These are phyloP conservation scores for Tubosaeta brunneosetosa DNA, from an alignment of 768 basidiomycete genomes.

Conservation along the genomic window DNA sequence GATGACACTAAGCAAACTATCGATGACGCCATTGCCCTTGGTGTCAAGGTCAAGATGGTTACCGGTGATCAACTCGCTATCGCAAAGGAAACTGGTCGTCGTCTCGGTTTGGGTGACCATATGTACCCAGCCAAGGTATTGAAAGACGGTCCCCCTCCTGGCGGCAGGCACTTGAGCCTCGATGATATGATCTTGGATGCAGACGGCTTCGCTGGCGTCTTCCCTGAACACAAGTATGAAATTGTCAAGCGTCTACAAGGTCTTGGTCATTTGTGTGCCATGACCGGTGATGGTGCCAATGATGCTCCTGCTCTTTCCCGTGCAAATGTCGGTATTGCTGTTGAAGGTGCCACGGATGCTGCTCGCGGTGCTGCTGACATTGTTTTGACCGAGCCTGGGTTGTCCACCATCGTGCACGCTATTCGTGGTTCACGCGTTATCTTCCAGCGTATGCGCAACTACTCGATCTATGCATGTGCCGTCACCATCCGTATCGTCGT, in stretches of 20 bases:
- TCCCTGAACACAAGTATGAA: slow-evolving; percentile 99
- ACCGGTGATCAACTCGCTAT: slow-evolving; percentile 99
- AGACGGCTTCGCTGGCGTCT: slow-evolving; percentile 98
- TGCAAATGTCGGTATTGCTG: slow-evolving; percentile 99
- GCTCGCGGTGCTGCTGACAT: slow-evolving; percentile 99
- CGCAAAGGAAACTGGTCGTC: slow-evolving; percentile 97
- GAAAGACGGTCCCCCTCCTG: slow-evolving; percentile 91
- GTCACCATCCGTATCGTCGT: slow-evolving; percentile 99
- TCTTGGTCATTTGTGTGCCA: slow-evolving; percentile 93
- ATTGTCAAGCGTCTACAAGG: slow-evolving; percentile 98
- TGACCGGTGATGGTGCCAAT: slow-evolving; percentile 99
- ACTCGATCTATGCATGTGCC: slow-evolving; percentile 94
- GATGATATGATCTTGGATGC: slow-evolving; percentile 99
- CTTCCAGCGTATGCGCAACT: slow-evolving; percentile 99
- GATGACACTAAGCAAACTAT: slow-evolving; percentile 99
- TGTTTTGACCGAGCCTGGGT: slow-evolving; percentile 95
- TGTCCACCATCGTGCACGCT: slow-evolving; percentile 98
- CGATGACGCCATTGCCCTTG: slow-evolving; percentile 92
- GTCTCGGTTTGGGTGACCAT: slow-evolving; percentile 96
- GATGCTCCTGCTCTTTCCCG: slow-evolving; percentile 97
- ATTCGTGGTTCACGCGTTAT: slow-evolving; percentile 98
- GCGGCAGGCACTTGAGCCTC: slow-evolving; percentile 74
- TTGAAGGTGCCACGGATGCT: slow-evolving; percentile 98
- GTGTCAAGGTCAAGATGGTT: slow-evolving; percentile 99
- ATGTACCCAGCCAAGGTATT: slow-evolving; percentile 99